These are phyloP conservation scores for Fusarium keratoplasticum DNA, from an alignment of 2,329 filamentous ascomycete species.

Conservation along the genomic window DNA sequence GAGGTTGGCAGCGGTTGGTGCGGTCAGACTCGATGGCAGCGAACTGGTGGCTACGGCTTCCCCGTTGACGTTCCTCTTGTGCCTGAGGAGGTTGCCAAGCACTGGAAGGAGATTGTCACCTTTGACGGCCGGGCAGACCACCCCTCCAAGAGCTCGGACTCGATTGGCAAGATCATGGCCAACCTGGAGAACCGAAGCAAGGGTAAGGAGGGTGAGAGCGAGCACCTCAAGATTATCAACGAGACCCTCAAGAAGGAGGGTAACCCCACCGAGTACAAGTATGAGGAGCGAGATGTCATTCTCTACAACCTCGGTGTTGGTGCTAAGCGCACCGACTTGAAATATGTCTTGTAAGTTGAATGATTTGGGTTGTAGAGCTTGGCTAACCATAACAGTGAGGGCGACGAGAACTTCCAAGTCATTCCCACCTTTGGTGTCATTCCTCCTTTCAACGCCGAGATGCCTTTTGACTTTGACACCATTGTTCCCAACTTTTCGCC, in stretches of 20 bases:
- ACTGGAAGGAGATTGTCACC: constrained; percentile 83
- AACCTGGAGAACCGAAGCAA: constrained; percentile 85
- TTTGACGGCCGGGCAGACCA: constrained; percentile 92
- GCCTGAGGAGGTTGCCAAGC: constrained; percentile 82
- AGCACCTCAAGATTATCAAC: constrained; percentile 81
- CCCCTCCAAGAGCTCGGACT: constrained; percentile 82
- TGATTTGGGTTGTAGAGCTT: too few species aligned
- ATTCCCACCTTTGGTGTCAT: constrained; percentile 97
- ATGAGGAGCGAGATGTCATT: constrained; percentile 87
- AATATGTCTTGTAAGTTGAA: constrained; percentile 78
- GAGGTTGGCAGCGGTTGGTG: constrained; percentile 97
- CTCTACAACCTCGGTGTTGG: constrained; percentile 97
- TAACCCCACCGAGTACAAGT: constrained; percentile 80
- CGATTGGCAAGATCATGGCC: constrained; percentile 79
- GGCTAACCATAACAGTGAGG: constrained; percentile 68
- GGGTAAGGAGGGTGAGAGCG: constrained; percentile 65
- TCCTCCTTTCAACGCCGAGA: constrained; percentile 87
- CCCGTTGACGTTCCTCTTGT: constrained; percentile 85
- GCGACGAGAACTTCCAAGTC: constrained; percentile 90
- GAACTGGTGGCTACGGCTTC: constrained; percentile 90
- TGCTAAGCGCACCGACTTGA: constrained; percentile 88
- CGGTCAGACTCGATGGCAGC: constrained; percentile 93
- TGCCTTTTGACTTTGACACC: constrained; percentile 82
- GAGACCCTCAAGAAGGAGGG: constrained; percentile 78
- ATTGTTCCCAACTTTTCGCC: constrained; percentile 96